Percentiles rank a stretch among this genome's conserved stretches.
phyloP scores from a whole-genome alignment of 2,329 filamentous ascomycete genomes.

The Curvularia lunata region DNA sequence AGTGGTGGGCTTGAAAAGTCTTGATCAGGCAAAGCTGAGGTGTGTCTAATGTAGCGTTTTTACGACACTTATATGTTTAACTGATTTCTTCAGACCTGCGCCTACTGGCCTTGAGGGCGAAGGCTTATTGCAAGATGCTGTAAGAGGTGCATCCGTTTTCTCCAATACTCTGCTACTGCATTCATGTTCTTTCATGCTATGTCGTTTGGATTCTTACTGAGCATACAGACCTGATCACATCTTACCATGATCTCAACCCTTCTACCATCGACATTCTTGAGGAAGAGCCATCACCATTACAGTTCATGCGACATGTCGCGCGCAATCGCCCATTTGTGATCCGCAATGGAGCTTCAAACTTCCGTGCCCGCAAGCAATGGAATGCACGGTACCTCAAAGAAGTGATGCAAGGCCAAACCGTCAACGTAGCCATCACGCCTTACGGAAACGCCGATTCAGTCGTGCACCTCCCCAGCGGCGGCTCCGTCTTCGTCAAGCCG shows the following conservation, averaged over 20 bases:
- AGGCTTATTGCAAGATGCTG: constrained; percentile 39
- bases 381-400: constrained; percentile 63
- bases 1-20: constrained; percentile 26
- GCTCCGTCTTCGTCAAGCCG: constrained; percentile 69
- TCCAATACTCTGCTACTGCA: not conserved
- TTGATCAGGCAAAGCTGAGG: constrained; percentile 27
- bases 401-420: constrained; percentile 61
- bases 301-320: constrained; percentile 80
- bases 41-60: constrained; percentile 2
- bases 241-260: constrained; percentile 77
- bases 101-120: constrained; percentile 37
- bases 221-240: constrained; percentile 61
- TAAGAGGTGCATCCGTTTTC: constrained; percentile 45
- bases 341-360: constrained; percentile 65
- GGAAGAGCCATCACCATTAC: constrained; percentile 72
- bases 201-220: not conserved
- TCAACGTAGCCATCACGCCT: constrained; percentile 82
- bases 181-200: not conserved
- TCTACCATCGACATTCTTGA: constrained; percentile 65
- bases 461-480: constrained; percentile 65
- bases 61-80: not conserved
- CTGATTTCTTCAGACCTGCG: constrained; percentile 30
- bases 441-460: constrained; percentile 67
- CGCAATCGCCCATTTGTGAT: constrained; percentile 78
- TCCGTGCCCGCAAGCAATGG: constrained; percentile 70